These are phyloP conservation scores for Cyathus striatus DNA, from an alignment of 768 basidiomycete species.

Conservation along the genomic window DNA sequence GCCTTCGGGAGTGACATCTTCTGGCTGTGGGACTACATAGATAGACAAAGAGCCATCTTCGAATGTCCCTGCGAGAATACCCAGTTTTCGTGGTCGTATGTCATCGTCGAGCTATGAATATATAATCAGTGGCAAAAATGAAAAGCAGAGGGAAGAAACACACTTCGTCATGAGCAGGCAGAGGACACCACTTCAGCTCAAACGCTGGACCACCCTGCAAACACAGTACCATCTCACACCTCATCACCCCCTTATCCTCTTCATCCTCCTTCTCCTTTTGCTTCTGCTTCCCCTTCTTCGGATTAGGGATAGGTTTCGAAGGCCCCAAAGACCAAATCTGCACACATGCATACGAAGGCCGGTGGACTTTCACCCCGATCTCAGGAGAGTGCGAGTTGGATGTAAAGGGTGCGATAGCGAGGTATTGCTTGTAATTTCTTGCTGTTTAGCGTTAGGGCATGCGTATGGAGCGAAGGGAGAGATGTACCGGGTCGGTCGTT, in stretches of 20 bases:
- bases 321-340: constrained; percentile 76
- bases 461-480: neutral
- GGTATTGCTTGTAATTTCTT: constrained; percentile 60
- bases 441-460: constrained; percentile 27
- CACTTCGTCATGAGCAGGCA: constrained; percentile 69
- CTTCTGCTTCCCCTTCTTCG: constrained; percentile 1
- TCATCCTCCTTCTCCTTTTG: constrained; percentile 2
- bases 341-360: constrained; percentile 62
- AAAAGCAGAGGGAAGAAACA: constrained; percentile 5
- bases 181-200: constrained; percentile 89
- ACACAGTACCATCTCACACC: constrained; percentile 83
- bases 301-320: constrained; percentile 2
- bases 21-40: constrained; percentile 76
- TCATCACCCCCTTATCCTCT: constrained; percentile 42
- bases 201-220: constrained; percentile 75
- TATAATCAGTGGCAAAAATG: constrained; percentile 1
- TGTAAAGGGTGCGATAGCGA: constrained; percentile 78
- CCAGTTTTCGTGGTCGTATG: constrained; percentile 53
- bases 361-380: constrained; percentile 53
- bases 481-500: constrained; percentile 48
- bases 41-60: constrained; percentile 83
- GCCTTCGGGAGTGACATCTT: constrained; percentile 29
- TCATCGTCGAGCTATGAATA: constrained; percentile 4
- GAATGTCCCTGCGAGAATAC: constrained; percentile 80
- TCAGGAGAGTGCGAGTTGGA: constrained; percentile 58